These are phyloP conservation scores for Saccharomycopsis schoenii DNA, from an alignment of 805 yeast species.

Conservation along the genomic window DNA sequence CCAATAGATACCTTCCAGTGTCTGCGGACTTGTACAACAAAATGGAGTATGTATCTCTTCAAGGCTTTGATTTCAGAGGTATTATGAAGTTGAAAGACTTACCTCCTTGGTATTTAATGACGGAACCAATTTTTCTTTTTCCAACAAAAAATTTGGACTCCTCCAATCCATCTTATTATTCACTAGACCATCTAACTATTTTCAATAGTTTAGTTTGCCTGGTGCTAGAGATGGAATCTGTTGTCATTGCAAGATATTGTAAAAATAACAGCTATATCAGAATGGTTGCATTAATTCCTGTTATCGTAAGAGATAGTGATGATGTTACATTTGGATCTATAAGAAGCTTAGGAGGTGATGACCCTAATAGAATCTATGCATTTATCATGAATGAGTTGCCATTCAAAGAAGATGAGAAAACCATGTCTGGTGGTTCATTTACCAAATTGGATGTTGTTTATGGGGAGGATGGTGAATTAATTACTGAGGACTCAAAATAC, in stretches of 20 bases:
- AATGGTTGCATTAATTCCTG: conserved; percentile 49
- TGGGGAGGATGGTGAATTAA: conserved; percentile 25
- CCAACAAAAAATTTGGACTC: conserved; percentile 22
- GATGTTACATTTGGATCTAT: conserved; percentile 7
- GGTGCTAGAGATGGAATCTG: conserved; percentile 35
- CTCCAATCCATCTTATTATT: not conserved
- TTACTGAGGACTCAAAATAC: conserved; percentile 21
- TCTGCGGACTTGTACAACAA: conserved; percentile 38
- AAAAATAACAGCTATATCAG: conserved; percentile 37
- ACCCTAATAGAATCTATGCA: conserved; percentile 25
- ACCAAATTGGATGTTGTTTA: conserved; percentile 28
- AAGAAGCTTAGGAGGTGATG: conserved; percentile 15
- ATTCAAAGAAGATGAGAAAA: conserved; percentile 63
- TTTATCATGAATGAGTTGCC: conserved; percentile 53
- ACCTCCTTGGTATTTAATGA: conserved; percentile 50
- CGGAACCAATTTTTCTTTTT: conserved; percentile 48
- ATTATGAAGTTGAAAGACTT: conserved; percentile 37
- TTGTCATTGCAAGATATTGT: conserved; percentile 59
- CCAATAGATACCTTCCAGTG: conserved; percentile 45
- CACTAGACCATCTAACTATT: not conserved
- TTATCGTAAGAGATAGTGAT: conserved; percentile 22
- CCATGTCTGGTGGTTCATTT: conserved; percentile 35
- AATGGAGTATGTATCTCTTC: conserved; percentile 33
- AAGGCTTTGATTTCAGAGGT: conserved; percentile 59
- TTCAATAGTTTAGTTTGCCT: conserved; percentile 35